Percentiles rank a stretch among this genome's conserved stretches.
phyloP scores from a whole-genome alignment of 176 grass and related monocot species.

The sorghum (Sorghum bicolor) region Sorghum_bicolor_NCBIv3 NC_012877.2:54836001-54836500 shows the following conservation, averaged over 20 bases:
- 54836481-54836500: neutral
- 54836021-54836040: neutral
- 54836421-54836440: neutral
- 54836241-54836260: neutral
- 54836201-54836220: neutral
- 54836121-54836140: neutral
- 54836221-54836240: neutral
- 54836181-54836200: neutral
- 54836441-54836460: neutral
- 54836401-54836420: neutral
- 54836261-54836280: neutral
- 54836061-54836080: neutral
- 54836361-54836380: neutral
- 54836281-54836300: neutral
- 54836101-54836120: neutral
- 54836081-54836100: neutral
- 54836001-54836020: neutral
- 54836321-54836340: neutral
- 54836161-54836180: neutral
- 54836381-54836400: neutral
- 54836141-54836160: neutral
- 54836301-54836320: conserved; percentile 14
- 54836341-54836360: neutral
- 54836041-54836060: neutral
- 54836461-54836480: neutral